Percentiles rank a stretch among this genome's conserved stretches.
Evolutionary conservation across 768 basidiomycete species (phyloP).

Genomic region (Trametes punicea): DNA sequence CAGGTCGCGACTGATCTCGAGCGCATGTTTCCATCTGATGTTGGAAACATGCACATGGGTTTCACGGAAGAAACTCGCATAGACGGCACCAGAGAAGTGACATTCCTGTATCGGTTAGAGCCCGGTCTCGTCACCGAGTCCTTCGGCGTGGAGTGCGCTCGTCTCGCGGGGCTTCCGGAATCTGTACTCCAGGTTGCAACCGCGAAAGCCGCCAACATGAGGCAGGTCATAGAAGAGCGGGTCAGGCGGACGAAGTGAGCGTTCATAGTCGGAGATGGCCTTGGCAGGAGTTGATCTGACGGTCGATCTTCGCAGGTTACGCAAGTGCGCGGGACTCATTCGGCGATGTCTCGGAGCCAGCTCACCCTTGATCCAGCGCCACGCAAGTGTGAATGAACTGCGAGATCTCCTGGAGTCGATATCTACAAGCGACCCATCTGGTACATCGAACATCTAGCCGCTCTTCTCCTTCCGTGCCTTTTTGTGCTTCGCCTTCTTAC

Average conservation of each 20-base stretch:
- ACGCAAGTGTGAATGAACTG: constrained; percentile 6
- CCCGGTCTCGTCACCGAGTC: constrained; percentile 76
- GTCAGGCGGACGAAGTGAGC: constrained; percentile 47
- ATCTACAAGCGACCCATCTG: constrained; percentile 1
- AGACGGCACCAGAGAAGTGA: constrained; percentile 75
- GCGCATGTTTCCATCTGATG: constrained; percentile 51
- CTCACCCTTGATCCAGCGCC: not conserved
- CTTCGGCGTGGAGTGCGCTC: constrained; percentile 90
- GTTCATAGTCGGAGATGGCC: not conserved
- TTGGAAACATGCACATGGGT: constrained; percentile 86
- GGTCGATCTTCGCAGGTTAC: constrained; percentile 21
- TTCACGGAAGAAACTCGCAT: constrained; percentile 67
- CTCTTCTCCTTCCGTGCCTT: constrained; percentile 38
- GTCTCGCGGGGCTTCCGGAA: constrained; percentile 81
- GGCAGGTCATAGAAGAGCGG: constrained; percentile 47
- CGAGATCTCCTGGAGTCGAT: constrained; percentile 9
- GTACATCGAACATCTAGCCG: constrained; percentile 9
- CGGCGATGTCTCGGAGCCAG: constrained; percentile 14
- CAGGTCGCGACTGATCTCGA: constrained; percentile 69
- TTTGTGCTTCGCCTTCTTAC: constrained; percentile 43
- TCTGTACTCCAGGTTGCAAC: constrained; percentile 60
- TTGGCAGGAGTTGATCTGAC: not conserved
- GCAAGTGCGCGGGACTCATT: constrained; percentile 29
- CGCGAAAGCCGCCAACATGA: constrained; percentile 49
- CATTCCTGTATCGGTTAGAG: constrained; percentile 79